phyloP scores from a whole-genome alignment of 169 alveolate genomes.

The Plasmodium berghei region DNA sequence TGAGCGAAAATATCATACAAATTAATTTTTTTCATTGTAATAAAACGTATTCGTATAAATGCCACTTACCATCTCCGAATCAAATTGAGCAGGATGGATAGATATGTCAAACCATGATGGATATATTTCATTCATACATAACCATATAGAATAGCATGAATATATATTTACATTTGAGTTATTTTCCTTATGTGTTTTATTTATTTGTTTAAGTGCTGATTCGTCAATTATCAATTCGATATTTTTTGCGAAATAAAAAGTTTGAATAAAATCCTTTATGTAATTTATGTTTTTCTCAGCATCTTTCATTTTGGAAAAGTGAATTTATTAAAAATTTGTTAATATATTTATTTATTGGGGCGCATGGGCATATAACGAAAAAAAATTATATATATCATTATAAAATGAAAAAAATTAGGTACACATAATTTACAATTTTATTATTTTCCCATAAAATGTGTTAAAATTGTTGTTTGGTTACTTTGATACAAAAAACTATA shows the following conservation, averaged over 20 bases:
- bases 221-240: slow-evolving; percentile 51
- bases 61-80: slow-evolving; percentile 50
- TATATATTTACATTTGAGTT: slow-evolving; percentile 40
- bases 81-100: slow-evolving; percentile 76
- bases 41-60: neutral
- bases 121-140: slow-evolving; percentile 75
- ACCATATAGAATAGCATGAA: slow-evolving; percentile 68
- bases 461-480: too few relatives aligned
- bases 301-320: slow-evolving; percentile 45
- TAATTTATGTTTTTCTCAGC: slow-evolving; percentile 36
- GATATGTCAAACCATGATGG: slow-evolving; percentile 76
- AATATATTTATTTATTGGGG: slow-evolving; percentile 1
- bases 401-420: too few relatives aligned
- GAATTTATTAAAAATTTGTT: neutral
- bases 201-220: slow-evolving; percentile 35
- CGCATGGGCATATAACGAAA: slow-evolving; percentile 1
- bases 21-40: neutral
- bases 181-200: slow-evolving; percentile 63
- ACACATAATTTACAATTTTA: too few relatives aligned
- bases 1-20: neutral
- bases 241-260: slow-evolving; percentile 73
- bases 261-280: slow-evolving; percentile 59
- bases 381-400: neutral
- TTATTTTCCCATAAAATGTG: too few relatives aligned
- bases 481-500: too few relatives aligned